A percentile compares a stretch with the other conserved stretches of the same genome.
Conservation (phyloP, 257 asterid genomes). For the Anisodus acutangulus region DNA sequence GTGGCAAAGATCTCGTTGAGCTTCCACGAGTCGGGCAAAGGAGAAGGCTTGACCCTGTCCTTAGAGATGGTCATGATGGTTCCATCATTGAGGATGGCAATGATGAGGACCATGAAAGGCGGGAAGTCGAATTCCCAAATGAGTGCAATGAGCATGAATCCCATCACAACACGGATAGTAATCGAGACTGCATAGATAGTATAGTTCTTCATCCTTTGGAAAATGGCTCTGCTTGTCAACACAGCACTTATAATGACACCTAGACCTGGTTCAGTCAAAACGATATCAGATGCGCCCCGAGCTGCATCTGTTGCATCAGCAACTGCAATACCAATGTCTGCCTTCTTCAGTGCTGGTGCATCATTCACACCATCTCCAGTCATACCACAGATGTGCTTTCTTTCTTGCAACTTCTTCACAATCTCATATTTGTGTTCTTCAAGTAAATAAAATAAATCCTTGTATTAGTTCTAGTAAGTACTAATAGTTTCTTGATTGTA, state of each 20-base stretch:
- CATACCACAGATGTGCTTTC: constrained; percentile 86
- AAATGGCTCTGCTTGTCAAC: constrained; percentile 83
- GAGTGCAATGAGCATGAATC: constrained; percentile 49
- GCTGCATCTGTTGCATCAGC: constrained; percentile 90
- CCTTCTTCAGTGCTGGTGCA: constrained; percentile 82
- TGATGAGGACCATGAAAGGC: constrained; percentile 56
- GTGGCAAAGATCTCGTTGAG: constrained; percentile 48
- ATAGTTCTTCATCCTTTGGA: constrained; percentile 91
- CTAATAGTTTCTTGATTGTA: not conserved
- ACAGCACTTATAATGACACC: constrained; percentile 82
- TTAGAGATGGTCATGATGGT: constrained; percentile 53
- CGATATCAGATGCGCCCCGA: constrained; percentile 84
- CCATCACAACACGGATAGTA: constrained; percentile 57
- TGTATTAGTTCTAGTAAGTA: not conserved
- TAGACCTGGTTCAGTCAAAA: constrained; percentile 80
- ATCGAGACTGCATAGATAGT: constrained; percentile 63
- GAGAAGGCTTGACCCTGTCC: constrained; percentile 51
- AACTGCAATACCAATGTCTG: constrained; percentile 86
- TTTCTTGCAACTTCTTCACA: constrained; percentile 74
- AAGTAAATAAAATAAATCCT: not conserved
- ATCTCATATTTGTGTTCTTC: constrained; percentile 87
- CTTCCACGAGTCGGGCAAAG: constrained; percentile 51
- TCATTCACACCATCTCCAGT: constrained; percentile 94
- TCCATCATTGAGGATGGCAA: constrained; percentile 56
- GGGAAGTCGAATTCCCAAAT: constrained; percentile 54